phyloP scores from a whole-genome alignment of 2,329 filamentous ascomycete species.

The Ophiosphaerella herpotricha region DNA sequence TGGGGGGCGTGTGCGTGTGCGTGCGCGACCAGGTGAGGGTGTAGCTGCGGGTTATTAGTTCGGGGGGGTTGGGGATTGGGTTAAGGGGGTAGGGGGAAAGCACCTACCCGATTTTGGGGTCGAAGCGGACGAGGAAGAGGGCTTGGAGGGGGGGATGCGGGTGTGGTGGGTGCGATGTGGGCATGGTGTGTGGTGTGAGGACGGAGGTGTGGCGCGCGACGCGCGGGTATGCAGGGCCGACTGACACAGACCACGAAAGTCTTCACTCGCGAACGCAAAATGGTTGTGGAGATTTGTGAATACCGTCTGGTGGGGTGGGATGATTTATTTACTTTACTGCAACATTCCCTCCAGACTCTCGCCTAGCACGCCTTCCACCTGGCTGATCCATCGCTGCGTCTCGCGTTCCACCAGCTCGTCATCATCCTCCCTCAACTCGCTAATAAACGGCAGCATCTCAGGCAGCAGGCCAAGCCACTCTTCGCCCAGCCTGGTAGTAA shows the following conservation, averaged over 20 bases:
- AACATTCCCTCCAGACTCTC: constrained; percentile 93
- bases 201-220: too few species aligned
- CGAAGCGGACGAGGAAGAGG: constrained; percentile 87
- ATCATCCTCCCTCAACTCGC: constrained; percentile 93
- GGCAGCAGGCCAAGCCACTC: constrained; percentile 91
- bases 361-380: constrained; percentile 86
- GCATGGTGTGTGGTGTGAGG: too few species aligned
- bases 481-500: constrained; percentile 82
- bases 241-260: too few species aligned
- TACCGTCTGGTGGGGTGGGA: too few species aligned
- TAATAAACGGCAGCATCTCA: constrained; percentile 96
- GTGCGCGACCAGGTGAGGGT: constrained; percentile 80
- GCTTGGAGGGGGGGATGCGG: constrained; percentile 48
- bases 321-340: constrained; percentile 58
- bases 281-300: too few species aligned
- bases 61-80: too few species aligned
- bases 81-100: constrained; percentile 9
- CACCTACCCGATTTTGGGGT: constrained; percentile 75
- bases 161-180: too few species aligned
- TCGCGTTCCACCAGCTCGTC: constrained; percentile 91
- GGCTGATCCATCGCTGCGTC: constrained; percentile 85
- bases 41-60: constrained; percentile 54
- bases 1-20: constrained; percentile 69
- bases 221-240: too few species aligned
- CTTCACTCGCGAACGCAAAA: too few species aligned